Evolutionary conservation across 805 yeast genomes (phyloP).

Genomic region (Aciculoconidium aculeatum): DNA sequence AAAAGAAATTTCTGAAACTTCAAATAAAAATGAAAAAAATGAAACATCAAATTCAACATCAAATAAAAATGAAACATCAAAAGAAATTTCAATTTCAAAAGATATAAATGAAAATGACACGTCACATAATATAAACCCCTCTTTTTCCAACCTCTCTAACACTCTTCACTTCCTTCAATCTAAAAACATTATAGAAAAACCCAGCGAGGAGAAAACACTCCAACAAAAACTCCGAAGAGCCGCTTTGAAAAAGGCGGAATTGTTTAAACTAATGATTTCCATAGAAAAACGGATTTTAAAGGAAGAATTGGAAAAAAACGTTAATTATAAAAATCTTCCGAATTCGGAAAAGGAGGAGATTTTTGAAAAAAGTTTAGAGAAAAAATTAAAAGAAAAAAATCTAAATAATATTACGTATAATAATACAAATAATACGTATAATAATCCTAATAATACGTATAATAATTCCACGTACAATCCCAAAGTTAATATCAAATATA

Average conservation of each 20-base stretch:
- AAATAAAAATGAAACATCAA: too few relatives aligned
- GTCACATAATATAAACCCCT: too few relatives aligned
- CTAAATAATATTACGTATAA: too few relatives aligned
- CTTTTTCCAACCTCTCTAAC: slow-evolving; percentile 16
- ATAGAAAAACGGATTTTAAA: slow-evolving; percentile 30
- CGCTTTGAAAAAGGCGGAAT: slow-evolving; percentile 23
- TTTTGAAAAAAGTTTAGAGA: slow-evolving; percentile 25
- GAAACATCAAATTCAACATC: too few relatives aligned
- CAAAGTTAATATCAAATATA: slow-evolving; percentile 48
- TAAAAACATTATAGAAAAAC: slow-evolving; percentile 12
- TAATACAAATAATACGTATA: not conserved
- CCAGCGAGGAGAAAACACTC: slow-evolving; percentile 8
- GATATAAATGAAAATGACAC: not conserved
- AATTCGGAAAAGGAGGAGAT: slow-evolving; percentile 22
- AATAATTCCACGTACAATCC: slow-evolving; percentile 35
- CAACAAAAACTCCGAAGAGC: slow-evolving; percentile 15
- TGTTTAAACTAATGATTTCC: slow-evolving; percentile 21
- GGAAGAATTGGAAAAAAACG: slow-evolving; percentile 24
- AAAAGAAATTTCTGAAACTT: too few relatives aligned
- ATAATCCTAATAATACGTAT: too few relatives aligned
- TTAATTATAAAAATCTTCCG: slow-evolving; percentile 19
- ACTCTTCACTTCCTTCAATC: slow-evolving; percentile 24
- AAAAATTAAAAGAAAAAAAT: slow-evolving; percentile 20
- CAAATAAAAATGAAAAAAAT: too few relatives aligned
- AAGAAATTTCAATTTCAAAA: too few relatives aligned